Percentiles rank a stretch among this genome's conserved stretches.
Evolutionary conservation across 768 basidiomycete species (phyloP).

Genomic region (Pisolithus albus): DNA sequence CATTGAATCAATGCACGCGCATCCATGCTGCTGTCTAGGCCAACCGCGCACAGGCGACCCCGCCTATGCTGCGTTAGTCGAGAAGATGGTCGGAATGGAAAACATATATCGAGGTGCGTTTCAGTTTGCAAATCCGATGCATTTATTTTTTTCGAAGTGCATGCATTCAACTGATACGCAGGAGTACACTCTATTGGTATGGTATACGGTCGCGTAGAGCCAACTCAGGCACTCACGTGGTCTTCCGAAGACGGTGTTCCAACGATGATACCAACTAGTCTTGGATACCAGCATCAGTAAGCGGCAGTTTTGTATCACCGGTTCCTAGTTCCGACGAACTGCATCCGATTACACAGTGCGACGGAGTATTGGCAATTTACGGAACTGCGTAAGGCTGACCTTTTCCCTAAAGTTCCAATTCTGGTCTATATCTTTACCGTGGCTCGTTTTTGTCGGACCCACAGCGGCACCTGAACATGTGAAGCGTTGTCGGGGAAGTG

Average conservation of each 20-base stretch:
- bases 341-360: constrained; percentile 14
- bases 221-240: neutral
- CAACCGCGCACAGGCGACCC: constrained; percentile 45
- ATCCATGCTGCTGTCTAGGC: constrained; percentile 24
- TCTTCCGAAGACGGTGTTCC: constrained; percentile 42
- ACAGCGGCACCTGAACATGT: constrained; percentile 29
- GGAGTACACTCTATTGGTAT: constrained; percentile 41
- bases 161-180: constrained; percentile 7
- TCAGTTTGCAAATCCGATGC: neutral
- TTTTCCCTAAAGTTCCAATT: neutral
- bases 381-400: constrained; percentile 30
- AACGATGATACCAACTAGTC: constrained; percentile 37
- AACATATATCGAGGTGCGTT: constrained; percentile 38
- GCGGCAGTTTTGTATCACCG: neutral
- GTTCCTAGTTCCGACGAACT: neutral
- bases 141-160: neutral
- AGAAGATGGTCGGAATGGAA: constrained; percentile 28
- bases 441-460: neutral
- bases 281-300: constrained; percentile 45
- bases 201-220: neutral
- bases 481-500: constrained; percentile 36
- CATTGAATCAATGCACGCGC: neutral
- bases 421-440: constrained; percentile 1
- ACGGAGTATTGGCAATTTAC: constrained; percentile 44
- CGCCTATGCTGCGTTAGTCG: constrained; percentile 35